Evolutionary conservation across 176 grass and related monocot genomes (phyloP).

Genomic region (Aegilops speltoides): DNA sequence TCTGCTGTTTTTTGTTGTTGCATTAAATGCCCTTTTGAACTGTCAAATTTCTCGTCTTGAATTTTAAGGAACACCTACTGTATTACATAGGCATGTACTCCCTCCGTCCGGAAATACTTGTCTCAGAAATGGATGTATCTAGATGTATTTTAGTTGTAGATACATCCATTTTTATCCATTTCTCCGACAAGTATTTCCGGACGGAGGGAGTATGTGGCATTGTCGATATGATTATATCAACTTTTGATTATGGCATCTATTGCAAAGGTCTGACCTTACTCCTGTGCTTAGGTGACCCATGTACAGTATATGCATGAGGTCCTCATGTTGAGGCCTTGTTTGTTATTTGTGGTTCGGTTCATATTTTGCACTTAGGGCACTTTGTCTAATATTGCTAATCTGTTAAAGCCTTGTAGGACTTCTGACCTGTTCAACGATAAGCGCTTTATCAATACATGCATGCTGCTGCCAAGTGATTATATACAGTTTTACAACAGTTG

Average conservation of each 20-base stretch:
- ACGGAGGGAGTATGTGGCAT: neutral
- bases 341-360: neutral
- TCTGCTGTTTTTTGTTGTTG: neutral
- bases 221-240: neutral
- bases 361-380: neutral
- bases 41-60: slow-evolving; percentile 2
- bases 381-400: neutral
- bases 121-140: no score
- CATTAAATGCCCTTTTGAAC: neutral
- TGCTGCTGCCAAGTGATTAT: neutral
- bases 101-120: no score
- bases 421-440: neutral
- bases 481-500: neutral
- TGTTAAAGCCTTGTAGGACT: neutral
- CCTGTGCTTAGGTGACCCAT: neutral
- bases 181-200: no score
- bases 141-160: no score
- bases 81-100: neutral
- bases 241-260: neutral
- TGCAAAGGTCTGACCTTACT: neutral
- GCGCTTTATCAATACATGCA: slow-evolving; percentile 8
- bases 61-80: neutral
- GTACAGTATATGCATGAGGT: neutral
- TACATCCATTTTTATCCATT: no score
- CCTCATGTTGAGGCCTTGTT: neutral